Conservation (phyloP, 306 rosid species). For the Carpinus fangiana region DNA sequence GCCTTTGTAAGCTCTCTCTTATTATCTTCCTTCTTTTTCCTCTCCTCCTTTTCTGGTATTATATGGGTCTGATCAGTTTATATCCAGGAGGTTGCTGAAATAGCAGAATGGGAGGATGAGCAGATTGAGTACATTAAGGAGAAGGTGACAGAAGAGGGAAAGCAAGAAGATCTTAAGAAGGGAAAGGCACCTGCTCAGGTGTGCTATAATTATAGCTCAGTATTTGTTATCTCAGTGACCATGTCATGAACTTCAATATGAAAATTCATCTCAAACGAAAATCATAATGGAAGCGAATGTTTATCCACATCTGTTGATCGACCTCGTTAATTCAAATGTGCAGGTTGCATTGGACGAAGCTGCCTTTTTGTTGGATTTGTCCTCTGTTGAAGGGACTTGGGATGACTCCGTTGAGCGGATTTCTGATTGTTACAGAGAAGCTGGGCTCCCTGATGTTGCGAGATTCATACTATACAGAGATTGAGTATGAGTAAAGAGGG, state of each 20-base stretch:
- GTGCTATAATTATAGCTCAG: constrained; percentile 32
- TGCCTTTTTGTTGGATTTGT: constrained; percentile 85
- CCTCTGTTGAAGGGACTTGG: constrained; percentile 91
- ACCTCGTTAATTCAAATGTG: constrained; percentile 18
- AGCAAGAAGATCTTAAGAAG: constrained; percentile 76
- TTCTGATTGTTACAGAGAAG: constrained; percentile 77
- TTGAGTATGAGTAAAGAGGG: constrained; percentile 25
- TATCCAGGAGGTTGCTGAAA: constrained; percentile 76
- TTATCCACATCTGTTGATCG: constrained; percentile 12
- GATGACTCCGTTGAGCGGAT: constrained; percentile 66
- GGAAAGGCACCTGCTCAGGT: constrained; percentile 94
- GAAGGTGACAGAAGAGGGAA: constrained; percentile 87
- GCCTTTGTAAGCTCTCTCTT: constrained; percentile 6
- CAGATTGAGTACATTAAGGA: constrained; percentile 91
- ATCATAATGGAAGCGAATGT: neutral
- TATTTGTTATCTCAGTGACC: constrained; percentile 1
- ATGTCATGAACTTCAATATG: constrained; percentile 6
- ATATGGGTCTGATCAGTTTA: constrained; percentile 18
- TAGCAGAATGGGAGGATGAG: constrained; percentile 94
- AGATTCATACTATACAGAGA: constrained; percentile 64
- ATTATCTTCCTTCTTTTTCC: neutral
- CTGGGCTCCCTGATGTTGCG: constrained; percentile 69
- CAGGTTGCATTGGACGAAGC: constrained; percentile 93
- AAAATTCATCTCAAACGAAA: neutral
- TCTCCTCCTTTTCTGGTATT: neutral